These are phyloP conservation scores for Sporothrix brunneoviolacea DNA, from an alignment of 2,329 filamentous ascomycete species.

Conservation along the genomic window DNA sequence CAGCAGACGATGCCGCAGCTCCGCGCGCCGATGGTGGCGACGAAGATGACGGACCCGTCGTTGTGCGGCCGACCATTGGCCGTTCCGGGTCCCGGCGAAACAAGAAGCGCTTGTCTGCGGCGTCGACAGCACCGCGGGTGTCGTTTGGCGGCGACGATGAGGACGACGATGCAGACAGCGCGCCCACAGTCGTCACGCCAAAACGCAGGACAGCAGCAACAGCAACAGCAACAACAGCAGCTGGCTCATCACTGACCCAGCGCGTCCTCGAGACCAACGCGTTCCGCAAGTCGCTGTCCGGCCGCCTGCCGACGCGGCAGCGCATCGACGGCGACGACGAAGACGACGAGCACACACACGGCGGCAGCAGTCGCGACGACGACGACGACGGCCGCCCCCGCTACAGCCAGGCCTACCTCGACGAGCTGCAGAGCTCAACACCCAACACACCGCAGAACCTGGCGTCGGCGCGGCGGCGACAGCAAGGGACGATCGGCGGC, in stretches of 20 bases:
- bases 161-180: slow-evolving; percentile 25
- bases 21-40: slow-evolving; percentile 26
- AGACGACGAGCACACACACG: slow-evolving; percentile 33
- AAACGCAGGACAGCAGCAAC: slow-evolving; percentile 33
- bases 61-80: slow-evolving; percentile 41
- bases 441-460: slow-evolving; percentile 71
- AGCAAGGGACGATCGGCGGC: slow-evolving; percentile 31
- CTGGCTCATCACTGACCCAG: slow-evolving; percentile 18
- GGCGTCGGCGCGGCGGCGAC: slow-evolving; percentile 27
- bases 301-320: slow-evolving; percentile 51
- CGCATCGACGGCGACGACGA: slow-evolving; percentile 28
- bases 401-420: slow-evolving; percentile 82
- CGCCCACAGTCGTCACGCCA: slow-evolving; percentile 44
- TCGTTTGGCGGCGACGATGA: slow-evolving; percentile 63
- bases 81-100: slow-evolving; percentile 47
- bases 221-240: too few species aligned
- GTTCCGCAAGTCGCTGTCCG: slow-evolving; percentile 35
- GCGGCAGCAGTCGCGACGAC: slow-evolving; percentile 37
- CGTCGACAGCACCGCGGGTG: slow-evolving; percentile 44
- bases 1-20: background rate
- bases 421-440: slow-evolving; percentile 78
- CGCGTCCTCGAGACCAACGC: slow-evolving; percentile 30
- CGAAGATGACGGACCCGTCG: slow-evolving; percentile 41
- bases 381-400: slow-evolving; percentile 62
- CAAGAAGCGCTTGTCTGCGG: slow-evolving; percentile 57